These are phyloP conservation scores for Phytopythium aichiense DNA, from an alignment of 352 stramenopile species.

Conservation along the genomic window DNA sequence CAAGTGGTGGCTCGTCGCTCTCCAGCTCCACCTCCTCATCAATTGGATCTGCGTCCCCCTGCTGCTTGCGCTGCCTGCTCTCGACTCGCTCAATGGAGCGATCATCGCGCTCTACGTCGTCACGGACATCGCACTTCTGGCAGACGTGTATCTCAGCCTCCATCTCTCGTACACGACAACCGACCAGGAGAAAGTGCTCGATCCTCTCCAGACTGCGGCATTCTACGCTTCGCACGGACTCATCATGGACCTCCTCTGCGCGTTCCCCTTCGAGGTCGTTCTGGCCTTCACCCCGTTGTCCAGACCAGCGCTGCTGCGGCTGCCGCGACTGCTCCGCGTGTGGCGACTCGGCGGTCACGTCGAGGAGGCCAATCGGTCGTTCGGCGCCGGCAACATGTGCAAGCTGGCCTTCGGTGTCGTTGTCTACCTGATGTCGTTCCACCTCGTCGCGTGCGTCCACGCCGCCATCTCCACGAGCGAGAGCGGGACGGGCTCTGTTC, in stretches of 20 bases:
- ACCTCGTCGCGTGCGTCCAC: constrained; percentile 28
- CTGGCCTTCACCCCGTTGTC: constrained; percentile 8
- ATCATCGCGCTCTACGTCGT: constrained; percentile 18
- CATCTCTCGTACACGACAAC: constrained; percentile 26
- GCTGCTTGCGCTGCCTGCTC: constrained; percentile 30
- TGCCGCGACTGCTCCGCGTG: constrained; percentile 29
- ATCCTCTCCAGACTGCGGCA: constrained; percentile 17
- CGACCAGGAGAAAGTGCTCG: constrained; percentile 23
- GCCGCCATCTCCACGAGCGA: not conserved
- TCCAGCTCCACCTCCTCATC: constrained; percentile 35
- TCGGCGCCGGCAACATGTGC: constrained; percentile 9
- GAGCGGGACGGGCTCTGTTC: not conserved
- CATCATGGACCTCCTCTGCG: constrained; percentile 30
- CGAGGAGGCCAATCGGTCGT: constrained; percentile 29
- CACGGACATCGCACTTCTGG: constrained; percentile 29
- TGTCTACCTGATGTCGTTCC: constrained; percentile 20
- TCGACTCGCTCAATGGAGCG: constrained; percentile 14
- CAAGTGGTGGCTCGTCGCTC: constrained; percentile 31
- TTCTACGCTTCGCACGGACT: constrained; percentile 26
- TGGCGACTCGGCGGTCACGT: constrained; percentile 30
- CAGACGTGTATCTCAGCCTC: constrained; percentile 48
- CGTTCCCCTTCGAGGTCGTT: constrained; percentile 38
- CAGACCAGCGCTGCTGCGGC: constrained; percentile 21
- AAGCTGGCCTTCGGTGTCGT: constrained; percentile 10
- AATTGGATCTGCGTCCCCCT: constrained; percentile 40